These are phyloP conservation scores for Fusarium sp. DNA, from an alignment of 2,329 filamentous ascomycete species.

Conservation along the genomic window DNA sequence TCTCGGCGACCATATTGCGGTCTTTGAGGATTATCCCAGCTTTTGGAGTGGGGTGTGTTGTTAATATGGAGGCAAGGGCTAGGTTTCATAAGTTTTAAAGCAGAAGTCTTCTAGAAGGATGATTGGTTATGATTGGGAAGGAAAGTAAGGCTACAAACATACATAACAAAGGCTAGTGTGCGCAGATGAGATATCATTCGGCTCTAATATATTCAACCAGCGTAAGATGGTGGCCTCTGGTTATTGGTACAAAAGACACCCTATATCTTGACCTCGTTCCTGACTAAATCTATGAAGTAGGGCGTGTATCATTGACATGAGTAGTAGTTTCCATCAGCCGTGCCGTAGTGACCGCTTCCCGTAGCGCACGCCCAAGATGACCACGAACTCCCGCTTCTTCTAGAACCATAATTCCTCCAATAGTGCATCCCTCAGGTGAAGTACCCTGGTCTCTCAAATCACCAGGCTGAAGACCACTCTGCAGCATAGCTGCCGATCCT, in stretches of 20 bases:
- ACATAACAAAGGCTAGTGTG: neutral
- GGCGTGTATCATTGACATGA: constrained; percentile 58
- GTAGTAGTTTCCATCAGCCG: constrained; percentile 55
- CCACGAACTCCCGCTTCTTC: constrained; percentile 68
- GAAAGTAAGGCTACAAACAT: neutral
- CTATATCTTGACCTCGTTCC: neutral
- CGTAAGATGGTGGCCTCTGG: accelerated
- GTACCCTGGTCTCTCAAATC: constrained; percentile 70
- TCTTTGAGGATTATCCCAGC: constrained; percentile 51
- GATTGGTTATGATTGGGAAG: accelerated
- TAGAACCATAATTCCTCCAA: constrained; percentile 69
- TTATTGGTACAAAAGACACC: neutral
- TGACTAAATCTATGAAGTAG: constrained; percentile 28
- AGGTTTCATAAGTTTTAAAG: constrained; percentile 30
- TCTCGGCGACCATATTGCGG: constrained; percentile 48
- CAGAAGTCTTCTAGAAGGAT: neutral
- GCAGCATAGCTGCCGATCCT: constrained; percentile 67
- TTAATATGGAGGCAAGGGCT: constrained; percentile 44
- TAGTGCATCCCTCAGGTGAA: constrained; percentile 72
- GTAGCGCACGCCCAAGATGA: constrained; percentile 56
- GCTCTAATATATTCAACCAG: neutral
- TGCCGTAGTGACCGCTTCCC: constrained; percentile 63
- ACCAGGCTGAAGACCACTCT: constrained; percentile 66
- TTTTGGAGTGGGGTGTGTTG: constrained; percentile 51
- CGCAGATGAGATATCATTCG: neutral